Base-by-base conservation (phyloP, 768 basidiomycete genomes). In the Lentinula guzmanii region DNA sequence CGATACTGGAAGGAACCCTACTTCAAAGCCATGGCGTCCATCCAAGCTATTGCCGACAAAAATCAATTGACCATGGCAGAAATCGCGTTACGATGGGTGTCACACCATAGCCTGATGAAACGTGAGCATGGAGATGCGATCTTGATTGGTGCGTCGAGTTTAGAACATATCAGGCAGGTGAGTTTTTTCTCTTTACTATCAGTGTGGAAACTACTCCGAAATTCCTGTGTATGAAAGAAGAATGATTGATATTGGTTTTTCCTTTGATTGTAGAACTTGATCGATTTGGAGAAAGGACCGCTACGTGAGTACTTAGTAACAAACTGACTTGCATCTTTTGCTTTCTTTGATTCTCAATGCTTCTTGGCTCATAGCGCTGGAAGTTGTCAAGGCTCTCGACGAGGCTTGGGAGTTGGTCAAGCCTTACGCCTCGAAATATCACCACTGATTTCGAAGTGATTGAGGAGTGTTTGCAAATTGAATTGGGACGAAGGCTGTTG, bases 121-220 rank as follows among this genome's bases (percentile, higher is more conserved):
- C 71, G 77, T 6, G 80, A 83, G 64, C 65, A 75, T 28, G 78
- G 81, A 13, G 81, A 84, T 65, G 70, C 79, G 33, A 72, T 87
- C 60, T 72, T 88, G 58, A 86, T 89, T 65, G 86, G 86, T 16
- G 86, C 86, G 33, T 83, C 81, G 4, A 83, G 77, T 61, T 58
- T 81, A 63, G 28, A 55, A 51, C 54, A 46, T 39, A 33, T 58
- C 11, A 50, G 35, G 50, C 52, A 58, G 60, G 60, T 66, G 24
- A 37, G 37, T 37, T 37, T 11, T 37, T 37, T 24, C 1, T 24
- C 24, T 24, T 24, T 24, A 24, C 24, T 24, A 24, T 24, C 24
- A 24, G 24, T 24, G 2, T 24, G 24, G 24, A 24, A 37, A 37
- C 37, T 11, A 37, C 8, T 37, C 56, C 35, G 15, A 31, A 80